Evolutionary conservation across 2,329 filamentous ascomycete species (phyloP).

Genomic region (Xylaria sp.): DNA sequence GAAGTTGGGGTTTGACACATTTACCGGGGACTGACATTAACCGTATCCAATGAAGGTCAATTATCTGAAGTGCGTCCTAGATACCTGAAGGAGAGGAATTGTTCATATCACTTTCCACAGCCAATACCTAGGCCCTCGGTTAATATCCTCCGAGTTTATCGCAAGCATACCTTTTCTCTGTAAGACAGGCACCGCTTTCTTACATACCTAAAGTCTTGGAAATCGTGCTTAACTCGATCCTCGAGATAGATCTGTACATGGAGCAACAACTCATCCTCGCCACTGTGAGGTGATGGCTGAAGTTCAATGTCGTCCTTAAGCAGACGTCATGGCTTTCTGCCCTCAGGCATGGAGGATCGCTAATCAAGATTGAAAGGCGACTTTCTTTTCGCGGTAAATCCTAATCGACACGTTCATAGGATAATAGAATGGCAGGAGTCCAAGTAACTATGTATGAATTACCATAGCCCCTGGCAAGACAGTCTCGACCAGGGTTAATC

Average conservation of each 20-base stretch:
- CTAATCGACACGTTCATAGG: not conserved
- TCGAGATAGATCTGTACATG: not conserved
- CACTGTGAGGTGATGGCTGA: not conserved
- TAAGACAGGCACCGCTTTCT: not conserved
- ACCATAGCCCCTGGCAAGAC: not conserved
- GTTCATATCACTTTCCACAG: conserved; percentile 1
- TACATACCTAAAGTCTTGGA: not conserved
- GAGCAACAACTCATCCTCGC: not conserved
- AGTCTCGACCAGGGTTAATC: not conserved
- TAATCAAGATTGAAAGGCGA: not conserved
- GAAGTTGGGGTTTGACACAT: conserved; percentile 26
- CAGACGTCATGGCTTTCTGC: too few relatives aligned
- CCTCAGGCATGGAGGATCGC: not conserved
- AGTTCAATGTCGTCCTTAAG: not conserved
- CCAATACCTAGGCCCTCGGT: not conserved
- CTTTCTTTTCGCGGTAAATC: not conserved
- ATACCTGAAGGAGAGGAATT: not conserved
- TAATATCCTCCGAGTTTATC: not conserved
- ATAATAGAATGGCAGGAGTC: not conserved
- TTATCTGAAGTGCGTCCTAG: not conserved
- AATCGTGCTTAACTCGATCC: not conserved
- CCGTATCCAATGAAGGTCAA: conserved; percentile 23
- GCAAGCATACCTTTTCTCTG: not conserved
- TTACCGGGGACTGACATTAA: conserved; percentile 27
- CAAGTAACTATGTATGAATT: not conserved